Conservation (phyloP, 2,329 filamentous ascomycete genomes). For the Fusarium lyarnte region DNA sequence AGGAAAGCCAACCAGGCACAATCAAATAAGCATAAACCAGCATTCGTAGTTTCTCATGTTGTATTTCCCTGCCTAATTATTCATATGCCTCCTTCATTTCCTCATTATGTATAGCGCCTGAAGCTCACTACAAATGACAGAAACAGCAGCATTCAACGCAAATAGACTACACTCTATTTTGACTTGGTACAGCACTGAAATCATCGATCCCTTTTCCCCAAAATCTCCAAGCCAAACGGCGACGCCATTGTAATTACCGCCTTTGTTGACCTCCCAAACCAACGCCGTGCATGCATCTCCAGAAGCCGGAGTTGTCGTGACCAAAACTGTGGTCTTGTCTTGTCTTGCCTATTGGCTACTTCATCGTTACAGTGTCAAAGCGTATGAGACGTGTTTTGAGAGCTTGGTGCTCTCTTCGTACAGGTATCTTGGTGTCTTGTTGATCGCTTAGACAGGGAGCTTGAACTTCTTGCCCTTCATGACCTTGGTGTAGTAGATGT, state of each 20-base stretch:
- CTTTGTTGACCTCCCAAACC: conserved; percentile 40
- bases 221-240: conserved; percentile 40
- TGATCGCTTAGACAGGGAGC: conserved; percentile 72
- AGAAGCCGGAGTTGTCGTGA: conserved; percentile 37
- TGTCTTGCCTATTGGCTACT: conserved; percentile 28
- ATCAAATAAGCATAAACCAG: background rate
- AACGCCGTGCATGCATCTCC: conserved; percentile 48
- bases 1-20: background rate
- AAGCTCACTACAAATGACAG: background rate
- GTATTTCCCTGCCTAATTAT: background rate
- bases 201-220: conserved; percentile 21
- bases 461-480: conserved; percentile 90
- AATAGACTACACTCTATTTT: conserved; percentile 39
- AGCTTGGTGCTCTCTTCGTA: conserved; percentile 23
- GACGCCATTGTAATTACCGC: conserved; percentile 43
- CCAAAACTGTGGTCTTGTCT: conserved; percentile 25
- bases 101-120: background rate
- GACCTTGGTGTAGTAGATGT: conserved; percentile 98
- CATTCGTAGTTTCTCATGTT: background rate
- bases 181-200: conserved; percentile 33
- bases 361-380: conserved; percentile 26
- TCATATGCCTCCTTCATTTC: background rate
- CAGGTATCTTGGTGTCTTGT: conserved; percentile 2
- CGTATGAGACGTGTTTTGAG: conserved; percentile 4
- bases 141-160: conserved; percentile 14